These are phyloP conservation scores for Pythium brachiatum DNA, from an alignment of 352 stramenopile genomes.

Conservation along the genomic window DNA sequence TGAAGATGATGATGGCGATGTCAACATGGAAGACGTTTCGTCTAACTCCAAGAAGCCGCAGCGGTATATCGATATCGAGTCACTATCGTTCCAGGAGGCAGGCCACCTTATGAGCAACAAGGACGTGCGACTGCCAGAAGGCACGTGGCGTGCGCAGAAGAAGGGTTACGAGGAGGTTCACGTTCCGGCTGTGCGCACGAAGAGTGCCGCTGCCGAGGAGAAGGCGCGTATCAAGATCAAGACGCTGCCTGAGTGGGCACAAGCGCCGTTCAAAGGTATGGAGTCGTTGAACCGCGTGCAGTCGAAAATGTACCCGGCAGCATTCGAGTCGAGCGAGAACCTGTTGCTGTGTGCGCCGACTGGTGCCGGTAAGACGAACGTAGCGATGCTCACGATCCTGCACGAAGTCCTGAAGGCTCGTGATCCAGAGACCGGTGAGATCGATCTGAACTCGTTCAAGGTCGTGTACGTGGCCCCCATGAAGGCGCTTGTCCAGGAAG, in stretches of 20 bases:
- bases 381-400: constrained; percentile 98
- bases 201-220: constrained; percentile 68
- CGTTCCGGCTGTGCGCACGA: constrained; percentile 94
- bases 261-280: constrained; percentile 96
- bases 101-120: constrained; percentile 99
- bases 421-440: constrained; percentile 71
- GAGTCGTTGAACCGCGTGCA: constrained; percentile 99
- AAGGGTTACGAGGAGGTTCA: constrained; percentile 99
- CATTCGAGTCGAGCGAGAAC: constrained; percentile 95
- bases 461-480: constrained; percentile 99
- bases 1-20: constrained; percentile 45
- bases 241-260: constrained; percentile 94
- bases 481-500: constrained; percentile 99
- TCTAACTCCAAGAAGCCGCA: constrained; percentile 56
- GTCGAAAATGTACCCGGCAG: constrained; percentile 94
- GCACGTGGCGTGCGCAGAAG: constrained; percentile 97
- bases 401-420: constrained; percentile 96
- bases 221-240: constrained; percentile 86
- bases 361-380: constrained; percentile 99
- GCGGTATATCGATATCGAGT: constrained; percentile 94
- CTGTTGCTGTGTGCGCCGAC: constrained; percentile 98
- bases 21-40: constrained; percentile 47
- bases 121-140: constrained; percentile 94
- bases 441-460: constrained; percentile 98
- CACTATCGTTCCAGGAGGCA: constrained; percentile 94